Conservation (phyloP, 1,284 basidiomycete species). For the Ceratorhiza oryzae-sativae region DNA sequence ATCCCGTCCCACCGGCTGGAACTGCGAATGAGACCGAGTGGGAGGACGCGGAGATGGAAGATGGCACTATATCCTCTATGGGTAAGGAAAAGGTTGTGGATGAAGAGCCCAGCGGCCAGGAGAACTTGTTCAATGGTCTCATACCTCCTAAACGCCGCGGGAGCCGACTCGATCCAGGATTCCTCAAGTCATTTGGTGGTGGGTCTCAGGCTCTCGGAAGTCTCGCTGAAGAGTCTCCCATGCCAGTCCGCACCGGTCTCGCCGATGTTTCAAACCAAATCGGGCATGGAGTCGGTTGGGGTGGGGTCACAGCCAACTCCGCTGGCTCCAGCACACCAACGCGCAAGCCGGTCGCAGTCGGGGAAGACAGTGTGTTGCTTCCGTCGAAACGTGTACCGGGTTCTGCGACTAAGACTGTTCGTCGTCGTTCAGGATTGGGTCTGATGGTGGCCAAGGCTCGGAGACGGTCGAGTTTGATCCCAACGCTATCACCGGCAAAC, state of each 20-base stretch:
- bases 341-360: constrained; percentile 55
- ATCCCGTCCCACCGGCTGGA: constrained; percentile 18
- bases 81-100: constrained; percentile 16
- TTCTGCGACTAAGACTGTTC: constrained; percentile 55
- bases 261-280: constrained; percentile 41
- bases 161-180: constrained; percentile 70
- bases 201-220: constrained; percentile 58
- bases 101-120: constrained; percentile 50
- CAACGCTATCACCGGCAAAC: constrained; percentile 45
- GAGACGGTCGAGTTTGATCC: constrained; percentile 74
- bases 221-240: constrained; percentile 57
- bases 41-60: constrained; percentile 65
- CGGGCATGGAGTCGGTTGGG: constrained; percentile 56
- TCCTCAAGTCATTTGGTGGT: constrained; percentile 62
- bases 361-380: constrained; percentile 53
- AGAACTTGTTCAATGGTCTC: constrained; percentile 63
- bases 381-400: constrained; percentile 50
- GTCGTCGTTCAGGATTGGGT: constrained; percentile 76
- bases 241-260: constrained; percentile 42
- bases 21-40: constrained; percentile 68
- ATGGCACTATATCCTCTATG: constrained; percentile 50
- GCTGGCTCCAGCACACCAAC: constrained; percentile 48
- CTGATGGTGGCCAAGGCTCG: constrained; percentile 71
- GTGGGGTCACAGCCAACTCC: constrained; percentile 63
- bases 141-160: constrained; percentile 50